phyloP scores from a whole-genome alignment of 2,329 filamentous ascomycete genomes.

The Moelleriella libera region DNA sequence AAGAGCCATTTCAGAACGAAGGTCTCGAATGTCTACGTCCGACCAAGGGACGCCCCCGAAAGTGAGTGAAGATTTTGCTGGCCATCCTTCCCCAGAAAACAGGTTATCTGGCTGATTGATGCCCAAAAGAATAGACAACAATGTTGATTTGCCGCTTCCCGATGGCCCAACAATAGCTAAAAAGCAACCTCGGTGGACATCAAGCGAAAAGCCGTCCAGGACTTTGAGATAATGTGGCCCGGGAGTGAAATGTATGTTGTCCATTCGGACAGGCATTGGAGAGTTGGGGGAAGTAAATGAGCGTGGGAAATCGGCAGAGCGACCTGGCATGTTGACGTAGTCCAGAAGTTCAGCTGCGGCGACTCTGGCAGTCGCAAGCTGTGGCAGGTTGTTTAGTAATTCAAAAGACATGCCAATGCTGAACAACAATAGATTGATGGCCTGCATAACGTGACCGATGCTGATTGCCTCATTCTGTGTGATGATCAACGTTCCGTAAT shows the following conservation, averaged over 20 bases:
- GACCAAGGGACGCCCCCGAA: conserved; percentile 44
- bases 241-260: conserved; percentile 43
- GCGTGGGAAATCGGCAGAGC: not conserved
- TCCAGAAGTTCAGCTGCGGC: conserved; percentile 57
- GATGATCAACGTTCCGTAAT: conserved; percentile 59
- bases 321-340: conserved; percentile 37
- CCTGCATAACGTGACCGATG: conserved; percentile 50
- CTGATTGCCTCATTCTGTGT: conserved; percentile 27
- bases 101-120: conserved; percentile 39
- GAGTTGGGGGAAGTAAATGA: conserved; percentile 9
- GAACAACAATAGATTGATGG: conserved; percentile 75
- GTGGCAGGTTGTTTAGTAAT: conserved; percentile 63
- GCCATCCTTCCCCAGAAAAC: no score
- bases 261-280: conserved; percentile 30
- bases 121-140: conserved; percentile 60
- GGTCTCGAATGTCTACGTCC: conserved; percentile 41
- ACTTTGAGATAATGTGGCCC: not conserved
- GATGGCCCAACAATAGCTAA: conserved; percentile 73
- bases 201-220: conserved; percentile 28
- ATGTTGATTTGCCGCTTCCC: conserved; percentile 83
- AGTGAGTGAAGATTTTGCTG: conserved; percentile 25
- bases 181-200: conserved; percentile 46
- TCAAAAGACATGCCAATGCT: conserved; percentile 59
- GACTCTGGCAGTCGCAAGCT: conserved; percentile 60
- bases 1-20: conserved; percentile 50